These are phyloP conservation scores for Endothia cerciana DNA, from an alignment of 2,329 filamentous ascomycete genomes.

Conservation along the genomic window DNA sequence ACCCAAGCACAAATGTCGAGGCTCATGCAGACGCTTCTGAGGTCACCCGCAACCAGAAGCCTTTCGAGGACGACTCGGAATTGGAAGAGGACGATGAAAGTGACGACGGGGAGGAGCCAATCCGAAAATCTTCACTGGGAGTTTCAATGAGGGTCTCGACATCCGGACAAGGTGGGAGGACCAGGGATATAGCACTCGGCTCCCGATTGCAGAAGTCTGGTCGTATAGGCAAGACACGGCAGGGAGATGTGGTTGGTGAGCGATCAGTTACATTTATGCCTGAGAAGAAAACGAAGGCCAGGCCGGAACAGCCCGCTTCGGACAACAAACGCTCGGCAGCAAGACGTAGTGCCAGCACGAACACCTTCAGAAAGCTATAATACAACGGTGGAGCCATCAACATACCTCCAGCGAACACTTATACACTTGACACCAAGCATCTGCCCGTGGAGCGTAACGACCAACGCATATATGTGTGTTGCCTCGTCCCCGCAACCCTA, in stretches of 20 bases:
- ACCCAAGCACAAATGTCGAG: conserved; percentile 75
- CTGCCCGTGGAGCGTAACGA: background rate
- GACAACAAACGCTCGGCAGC: conserved; percentile 43
- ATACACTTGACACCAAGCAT: background rate
- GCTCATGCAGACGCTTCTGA: conserved; percentile 35
- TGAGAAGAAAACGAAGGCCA: conserved; percentile 55
- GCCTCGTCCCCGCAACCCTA: conserved; percentile 25
- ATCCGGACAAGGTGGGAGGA: conserved; percentile 62
- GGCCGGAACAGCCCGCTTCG: conserved; percentile 41
- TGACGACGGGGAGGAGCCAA: conserved; percentile 42
- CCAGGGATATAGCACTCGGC: conserved; percentile 60
- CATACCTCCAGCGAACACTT: background rate
- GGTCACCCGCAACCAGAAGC: conserved; percentile 45
- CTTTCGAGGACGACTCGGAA: conserved; percentile 41
- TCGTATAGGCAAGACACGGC: conserved; percentile 49
- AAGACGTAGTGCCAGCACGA: conserved; percentile 75
- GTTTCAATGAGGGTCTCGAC: conserved; percentile 71
- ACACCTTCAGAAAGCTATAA: conserved; percentile 72
- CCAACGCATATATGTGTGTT: background rate
- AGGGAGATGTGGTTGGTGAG: conserved; percentile 61
- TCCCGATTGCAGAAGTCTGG: conserved; percentile 56
- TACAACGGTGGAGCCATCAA: conserved; percentile 8
- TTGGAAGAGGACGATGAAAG: conserved; percentile 46
- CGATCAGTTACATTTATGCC: conserved; percentile 76
- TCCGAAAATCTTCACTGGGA: conserved; percentile 40